Conservation (phyloP, 2,329 filamentous ascomycete genomes). For the Pseudogymnoascus sp. region DNA sequence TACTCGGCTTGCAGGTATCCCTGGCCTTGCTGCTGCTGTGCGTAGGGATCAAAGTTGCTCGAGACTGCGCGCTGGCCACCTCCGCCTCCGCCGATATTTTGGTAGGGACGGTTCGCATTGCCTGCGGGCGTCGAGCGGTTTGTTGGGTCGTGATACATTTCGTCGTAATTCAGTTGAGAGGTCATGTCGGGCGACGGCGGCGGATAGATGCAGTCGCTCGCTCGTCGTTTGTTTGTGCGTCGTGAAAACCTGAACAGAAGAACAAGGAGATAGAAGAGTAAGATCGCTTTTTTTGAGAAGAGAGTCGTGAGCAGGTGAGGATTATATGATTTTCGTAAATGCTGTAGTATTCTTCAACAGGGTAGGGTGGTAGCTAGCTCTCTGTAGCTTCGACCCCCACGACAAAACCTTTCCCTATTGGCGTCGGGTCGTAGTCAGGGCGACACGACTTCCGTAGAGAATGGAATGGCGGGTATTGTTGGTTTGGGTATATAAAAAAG, state of each 20-base stretch:
- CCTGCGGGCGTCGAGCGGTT: background rate
- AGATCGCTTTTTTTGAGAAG: background rate
- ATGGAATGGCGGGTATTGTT: background rate
- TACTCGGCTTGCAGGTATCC: conserved; percentile 5
- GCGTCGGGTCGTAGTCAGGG: background rate
- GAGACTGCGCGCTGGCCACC: background rate
- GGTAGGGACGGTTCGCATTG: background rate
- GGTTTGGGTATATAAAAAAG: background rate
- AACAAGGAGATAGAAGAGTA: background rate
- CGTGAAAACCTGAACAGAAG: background rate
- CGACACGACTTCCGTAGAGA: background rate
- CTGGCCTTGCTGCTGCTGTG: background rate
- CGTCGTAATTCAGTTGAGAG: conserved; percentile 6
- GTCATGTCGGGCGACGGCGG: background rate
- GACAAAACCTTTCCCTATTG: background rate
- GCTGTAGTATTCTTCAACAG: background rate
- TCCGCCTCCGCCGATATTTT: background rate
- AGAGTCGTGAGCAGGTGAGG: background rate
- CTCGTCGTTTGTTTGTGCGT: conserved; percentile 1
- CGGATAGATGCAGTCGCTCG: conserved; percentile 1
- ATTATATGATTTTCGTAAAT: background rate
- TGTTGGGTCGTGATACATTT: conserved; percentile 6
- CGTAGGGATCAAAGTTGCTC: background rate
- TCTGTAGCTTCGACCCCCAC: background rate
- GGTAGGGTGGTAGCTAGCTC: background rate